Evolutionary conservation across 2,329 filamentous ascomycete genomes (phyloP).

Genomic region (Xylaria sp.): DNA sequence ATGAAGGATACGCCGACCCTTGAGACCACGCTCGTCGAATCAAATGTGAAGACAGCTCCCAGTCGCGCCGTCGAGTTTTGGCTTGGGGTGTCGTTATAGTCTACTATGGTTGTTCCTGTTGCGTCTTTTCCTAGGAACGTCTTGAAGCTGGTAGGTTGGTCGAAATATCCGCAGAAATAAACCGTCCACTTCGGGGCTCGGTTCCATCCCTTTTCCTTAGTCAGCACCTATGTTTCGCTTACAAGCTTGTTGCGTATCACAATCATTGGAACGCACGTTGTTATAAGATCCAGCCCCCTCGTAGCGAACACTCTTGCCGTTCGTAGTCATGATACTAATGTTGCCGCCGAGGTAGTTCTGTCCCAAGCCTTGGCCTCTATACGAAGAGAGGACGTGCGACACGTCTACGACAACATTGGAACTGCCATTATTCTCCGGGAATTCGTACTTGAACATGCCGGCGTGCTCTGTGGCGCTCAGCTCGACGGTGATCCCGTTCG

Average conservation of each 20-base stretch:
- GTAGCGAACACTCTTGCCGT: conserved; percentile 57
- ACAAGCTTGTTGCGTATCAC: neutral
- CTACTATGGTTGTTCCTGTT: conserved; percentile 46
- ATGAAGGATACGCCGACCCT: conserved; percentile 75
- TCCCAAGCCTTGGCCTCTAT: conserved; percentile 67
- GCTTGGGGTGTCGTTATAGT: conserved; percentile 48
- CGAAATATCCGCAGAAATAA: conserved; percentile 71
- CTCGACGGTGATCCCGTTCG: conserved; percentile 66
- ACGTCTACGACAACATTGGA: conserved; percentile 70
- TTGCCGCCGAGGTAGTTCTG: conserved; percentile 71
- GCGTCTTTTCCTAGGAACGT: conserved; percentile 55
- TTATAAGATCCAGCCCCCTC: conserved; percentile 70
- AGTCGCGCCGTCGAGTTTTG: conserved; percentile 55
- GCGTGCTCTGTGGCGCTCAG: conserved; percentile 65
- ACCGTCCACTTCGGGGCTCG: conserved; percentile 69
- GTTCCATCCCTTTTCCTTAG: conserved; percentile 65
- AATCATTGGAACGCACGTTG: conserved; percentile 55
- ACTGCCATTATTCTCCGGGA: conserved; percentile 54
- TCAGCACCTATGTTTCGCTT: conserved; percentile 2
- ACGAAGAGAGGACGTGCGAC: conserved; percentile 72
- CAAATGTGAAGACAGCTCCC: conserved; percentile 66
- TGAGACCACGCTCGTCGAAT: conserved; percentile 58
- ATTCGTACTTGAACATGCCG: conserved; percentile 70
- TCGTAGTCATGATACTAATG: conserved; percentile 61
- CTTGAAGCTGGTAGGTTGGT: conserved; percentile 56